Percentiles rank a stretch among this genome's conserved stretches.
Conservation (phyloP, 768 basidiomycete species). For the Macrolepiota albuminosa region DNA sequence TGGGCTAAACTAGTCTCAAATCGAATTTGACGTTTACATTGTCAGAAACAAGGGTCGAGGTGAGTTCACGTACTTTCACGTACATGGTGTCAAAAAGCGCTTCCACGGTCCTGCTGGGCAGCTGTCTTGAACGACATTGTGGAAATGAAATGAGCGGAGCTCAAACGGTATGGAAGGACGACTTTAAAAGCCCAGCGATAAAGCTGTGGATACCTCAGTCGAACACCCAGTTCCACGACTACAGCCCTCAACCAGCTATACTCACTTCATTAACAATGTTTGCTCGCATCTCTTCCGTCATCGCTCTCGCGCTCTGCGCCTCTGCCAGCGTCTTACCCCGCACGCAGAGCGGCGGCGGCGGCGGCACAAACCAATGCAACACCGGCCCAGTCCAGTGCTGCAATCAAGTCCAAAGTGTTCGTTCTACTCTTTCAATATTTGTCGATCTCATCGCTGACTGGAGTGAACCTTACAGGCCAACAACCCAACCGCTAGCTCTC, state of each 20-base stretch:
- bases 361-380: slow-evolving; percentile 15
- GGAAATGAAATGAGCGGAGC: not conserved
- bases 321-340: slow-evolving; percentile 12
- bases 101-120: not conserved
- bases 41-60: not conserved
- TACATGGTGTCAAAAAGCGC: not conserved
- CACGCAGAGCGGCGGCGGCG: slow-evolving; percentile 4
- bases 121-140: not conserved
- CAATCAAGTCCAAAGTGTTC: slow-evolving; percentile 8
- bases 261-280: slow-evolving; percentile 7
- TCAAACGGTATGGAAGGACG: not conserved
- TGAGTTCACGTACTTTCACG: not conserved
- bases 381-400: slow-evolving; percentile 16
- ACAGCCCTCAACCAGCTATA: not conserved
- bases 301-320: slow-evolving; percentile 8
- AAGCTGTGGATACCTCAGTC: not conserved
- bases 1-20: not conserved
- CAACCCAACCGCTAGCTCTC: not conserved
- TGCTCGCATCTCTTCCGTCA: slow-evolving; percentile 8
- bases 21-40: not conserved
- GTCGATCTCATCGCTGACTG: not conserved
- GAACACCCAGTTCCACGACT: slow-evolving; percentile 1
- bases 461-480: not conserved
- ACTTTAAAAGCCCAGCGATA: not conserved
- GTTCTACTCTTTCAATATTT: not conserved